Conservation (phyloP, 345 rosid genomes). For the Balakata baccata region DNA sequence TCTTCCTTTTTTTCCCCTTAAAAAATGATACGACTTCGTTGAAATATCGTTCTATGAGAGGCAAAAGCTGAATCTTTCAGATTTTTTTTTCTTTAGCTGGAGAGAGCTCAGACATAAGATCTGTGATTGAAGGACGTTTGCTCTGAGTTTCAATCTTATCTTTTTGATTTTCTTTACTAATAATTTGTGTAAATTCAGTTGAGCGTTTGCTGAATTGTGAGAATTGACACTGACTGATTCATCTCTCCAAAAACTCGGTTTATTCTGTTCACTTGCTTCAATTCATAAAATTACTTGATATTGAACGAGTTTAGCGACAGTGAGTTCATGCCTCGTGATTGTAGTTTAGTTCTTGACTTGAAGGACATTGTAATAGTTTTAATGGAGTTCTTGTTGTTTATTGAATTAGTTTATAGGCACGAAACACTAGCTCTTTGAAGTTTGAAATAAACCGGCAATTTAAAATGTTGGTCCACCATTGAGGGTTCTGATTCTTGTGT, state of each 20-base stretch:
- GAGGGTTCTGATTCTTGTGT: background rate
- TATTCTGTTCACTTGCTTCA: background rate
- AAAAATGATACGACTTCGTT: background rate
- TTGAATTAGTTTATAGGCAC: background rate
- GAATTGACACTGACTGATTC: background rate
- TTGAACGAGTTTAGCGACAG: background rate
- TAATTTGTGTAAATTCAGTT: background rate
- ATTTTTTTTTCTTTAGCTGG: background rate
- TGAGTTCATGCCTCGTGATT: background rate
- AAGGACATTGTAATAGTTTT: background rate
- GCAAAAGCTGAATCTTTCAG: background rate
- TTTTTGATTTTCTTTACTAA: background rate
- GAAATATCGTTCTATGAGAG: background rate
- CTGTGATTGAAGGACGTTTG: background rate
- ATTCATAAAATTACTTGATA: background rate
- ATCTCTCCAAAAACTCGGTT: background rate
- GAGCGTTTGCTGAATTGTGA: background rate
- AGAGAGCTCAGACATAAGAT: background rate
- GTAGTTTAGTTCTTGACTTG: background rate
- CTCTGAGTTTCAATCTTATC: background rate
- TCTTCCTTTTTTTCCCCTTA: background rate
- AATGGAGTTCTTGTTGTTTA: background rate
- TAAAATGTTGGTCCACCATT: background rate
- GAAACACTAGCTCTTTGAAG: background rate
- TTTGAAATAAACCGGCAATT: background rate